Percentiles rank a stretch among this genome's conserved stretches.
Evolutionary conservation across 176 grass and related monocot species (phyloP).

Genomic region (Luzula sylvatica): DNA sequence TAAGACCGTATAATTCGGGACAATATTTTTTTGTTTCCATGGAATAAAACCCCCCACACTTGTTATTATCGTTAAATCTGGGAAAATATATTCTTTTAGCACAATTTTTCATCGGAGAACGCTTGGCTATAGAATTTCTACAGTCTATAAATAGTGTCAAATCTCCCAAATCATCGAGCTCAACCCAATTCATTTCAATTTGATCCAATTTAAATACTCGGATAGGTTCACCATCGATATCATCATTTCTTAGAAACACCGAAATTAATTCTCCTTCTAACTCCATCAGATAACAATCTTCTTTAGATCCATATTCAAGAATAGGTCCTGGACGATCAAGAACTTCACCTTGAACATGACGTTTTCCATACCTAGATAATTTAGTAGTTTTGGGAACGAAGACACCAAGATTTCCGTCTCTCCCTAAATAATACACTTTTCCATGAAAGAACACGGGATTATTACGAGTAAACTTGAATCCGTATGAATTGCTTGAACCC

Average conservation of each 20-base stretch:
- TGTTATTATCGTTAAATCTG: background rate
- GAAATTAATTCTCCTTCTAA: background rate
- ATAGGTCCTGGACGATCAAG: background rate
- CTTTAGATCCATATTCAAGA: background rate
- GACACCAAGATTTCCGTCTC: slow-evolving; percentile 2
- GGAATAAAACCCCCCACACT: background rate
- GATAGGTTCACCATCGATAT: background rate
- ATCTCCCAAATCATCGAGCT: background rate
- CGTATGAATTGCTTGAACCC: background rate
- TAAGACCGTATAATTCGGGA: background rate
- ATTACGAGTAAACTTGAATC: background rate
- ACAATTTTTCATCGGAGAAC: background rate
- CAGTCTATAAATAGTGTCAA: slow-evolving; percentile 1
- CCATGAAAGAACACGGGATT: slow-evolving; percentile 6
- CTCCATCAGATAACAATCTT: background rate
- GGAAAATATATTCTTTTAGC: background rate
- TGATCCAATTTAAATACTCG: background rate
- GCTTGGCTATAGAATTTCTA: background rate
- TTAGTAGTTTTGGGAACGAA: background rate
- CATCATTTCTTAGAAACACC: background rate
- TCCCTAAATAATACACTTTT: slow-evolving; percentile 2
- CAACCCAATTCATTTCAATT: background rate
- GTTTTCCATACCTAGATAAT: no score
- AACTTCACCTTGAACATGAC: background rate
- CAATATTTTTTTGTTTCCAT: background rate